Evolutionary conservation across 257 asterid species (phyloP).

Genomic region (Solanum rostratum): DNA sequence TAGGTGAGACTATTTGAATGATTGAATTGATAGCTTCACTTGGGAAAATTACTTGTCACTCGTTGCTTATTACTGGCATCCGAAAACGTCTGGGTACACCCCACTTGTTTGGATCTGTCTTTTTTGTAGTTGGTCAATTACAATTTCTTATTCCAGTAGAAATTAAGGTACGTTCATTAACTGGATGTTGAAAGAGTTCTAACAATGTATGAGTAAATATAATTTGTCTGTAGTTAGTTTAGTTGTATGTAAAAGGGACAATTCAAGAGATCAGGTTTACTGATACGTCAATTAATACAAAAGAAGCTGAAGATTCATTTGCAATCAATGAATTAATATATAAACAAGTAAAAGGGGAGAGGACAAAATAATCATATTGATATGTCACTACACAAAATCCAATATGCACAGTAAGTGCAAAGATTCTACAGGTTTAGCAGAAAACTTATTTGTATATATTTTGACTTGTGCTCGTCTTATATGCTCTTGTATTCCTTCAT

Average conservation of each 20-base stretch:
- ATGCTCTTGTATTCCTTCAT: too few species aligned
- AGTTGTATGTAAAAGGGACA: not conserved
- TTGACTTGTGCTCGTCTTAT: not conserved
- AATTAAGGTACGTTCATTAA: not conserved
- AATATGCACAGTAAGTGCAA: not conserved
- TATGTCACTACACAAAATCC: not conserved
- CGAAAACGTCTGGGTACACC: too few species aligned
- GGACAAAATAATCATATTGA: not conserved
- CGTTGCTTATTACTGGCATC: too few species aligned
- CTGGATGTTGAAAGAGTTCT: not conserved
- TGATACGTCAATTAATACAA: not conserved
- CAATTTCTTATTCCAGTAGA: not conserved
- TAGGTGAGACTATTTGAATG: too few species aligned
- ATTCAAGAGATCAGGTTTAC: not conserved
- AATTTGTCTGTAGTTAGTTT: not conserved
- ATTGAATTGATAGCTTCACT: too few species aligned
- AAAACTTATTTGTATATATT: not conserved
- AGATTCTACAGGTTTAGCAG: not conserved
- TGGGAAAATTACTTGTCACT: too few species aligned
- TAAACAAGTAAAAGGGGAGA: not conserved
- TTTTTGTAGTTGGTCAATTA: not conserved
- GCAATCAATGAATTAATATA: not conserved
- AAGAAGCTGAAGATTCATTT: not conserved
- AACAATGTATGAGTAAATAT: not conserved
- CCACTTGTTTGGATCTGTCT: not conserved